Evolutionary conservation across 1,284 basidiomycete species (phyloP).

Genomic region (Ustilago crameri): DNA sequence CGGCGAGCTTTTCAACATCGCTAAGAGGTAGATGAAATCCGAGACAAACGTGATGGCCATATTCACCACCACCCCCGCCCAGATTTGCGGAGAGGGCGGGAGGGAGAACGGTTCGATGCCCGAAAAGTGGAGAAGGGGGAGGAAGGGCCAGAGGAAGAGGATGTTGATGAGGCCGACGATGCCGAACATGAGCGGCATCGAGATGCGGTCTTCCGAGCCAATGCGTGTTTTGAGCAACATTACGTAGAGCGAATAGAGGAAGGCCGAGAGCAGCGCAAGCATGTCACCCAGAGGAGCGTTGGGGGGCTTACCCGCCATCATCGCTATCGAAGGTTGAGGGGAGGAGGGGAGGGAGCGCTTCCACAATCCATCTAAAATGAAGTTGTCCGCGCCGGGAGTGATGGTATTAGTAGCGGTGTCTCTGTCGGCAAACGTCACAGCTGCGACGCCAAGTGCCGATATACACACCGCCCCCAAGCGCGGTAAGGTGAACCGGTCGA

Average conservation of each 20-base stretch:
- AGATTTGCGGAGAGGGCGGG: slow-evolving; percentile 75
- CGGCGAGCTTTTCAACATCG: slow-evolving; percentile 95
- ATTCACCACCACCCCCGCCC: slow-evolving; percentile 80
- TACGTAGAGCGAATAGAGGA: slow-evolving; percentile 88
- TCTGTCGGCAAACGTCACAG: slow-evolving; percentile 75
- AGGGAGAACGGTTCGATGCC: slow-evolving; percentile 81
- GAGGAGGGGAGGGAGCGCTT: slow-evolving; percentile 7
- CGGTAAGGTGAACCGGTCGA: slow-evolving; percentile 80
- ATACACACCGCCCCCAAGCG: slow-evolving; percentile 84
- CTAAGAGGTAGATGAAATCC: slow-evolving; percentile 68
- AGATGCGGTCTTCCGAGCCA: slow-evolving; percentile 70
- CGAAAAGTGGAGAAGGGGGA: slow-evolving; percentile 80
- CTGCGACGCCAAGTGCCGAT: slow-evolving; percentile 84
- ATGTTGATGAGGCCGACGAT: slow-evolving; percentile 88
- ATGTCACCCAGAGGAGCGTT: slow-evolving; percentile 61
- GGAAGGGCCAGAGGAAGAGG: slow-evolving; percentile 81
- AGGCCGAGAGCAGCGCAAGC: slow-evolving; percentile 62
- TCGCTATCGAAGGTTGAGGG: background rate
- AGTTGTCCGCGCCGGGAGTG: background rate
- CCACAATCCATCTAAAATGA: slow-evolving; percentile 24
- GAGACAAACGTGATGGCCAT: slow-evolving; percentile 73
- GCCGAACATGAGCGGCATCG: slow-evolving; percentile 71
- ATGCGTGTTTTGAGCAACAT: slow-evolving; percentile 80
- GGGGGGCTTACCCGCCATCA: slow-evolving; percentile 18
- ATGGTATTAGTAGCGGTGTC: slow-evolving; percentile 24